Base-by-base conservation (phyloP, 768 basidiomycete genomes). In the Antrodiella citrinella region DNA sequence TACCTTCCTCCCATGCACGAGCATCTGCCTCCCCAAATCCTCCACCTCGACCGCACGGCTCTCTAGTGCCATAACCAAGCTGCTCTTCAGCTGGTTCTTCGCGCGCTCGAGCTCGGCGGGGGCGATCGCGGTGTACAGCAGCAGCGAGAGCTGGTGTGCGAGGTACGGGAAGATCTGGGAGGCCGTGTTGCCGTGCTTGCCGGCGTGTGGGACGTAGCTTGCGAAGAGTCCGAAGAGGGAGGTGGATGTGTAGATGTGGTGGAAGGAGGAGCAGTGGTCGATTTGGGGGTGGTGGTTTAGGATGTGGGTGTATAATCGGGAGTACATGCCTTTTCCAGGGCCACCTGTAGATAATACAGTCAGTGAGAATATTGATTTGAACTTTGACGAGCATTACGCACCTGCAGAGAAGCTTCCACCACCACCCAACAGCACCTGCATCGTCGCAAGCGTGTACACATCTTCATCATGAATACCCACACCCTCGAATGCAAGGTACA, bases 251-350 rank as follows among this genome's bases (percentile, higher is more conserved):
- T 97, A 98, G 62, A 94, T 93, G 68, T 98, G 95, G 65, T 98
- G 93, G 84, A 96, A 97, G 18, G 91, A 86, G 7, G 89, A 85
- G 65, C 94, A 97, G 66, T 93, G 91, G 66, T 98, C 95, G 60
- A 98, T 79, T 61, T 90, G 84, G 46, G 91, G 80, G 71, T 92
- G 90, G 62, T 90, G 86, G 65, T 98, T 97, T 51, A 98, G 82
- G 60, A 98, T 91, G 63, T 92, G 84, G 9, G 92, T 95, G 72
- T 98, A 97, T 23, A 97, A 70, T 21, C 95, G 85, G 26, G 93
- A 92, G 74, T 96, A 98, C 95, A 98, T 98, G 59, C 95, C 95
- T 72, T 98, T 98, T 13, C 95, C 95, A 2, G 95, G 95, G 3
- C 95, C 95, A 55, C 95, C 92, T 78, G 58, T 20, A 47, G 45